Evolutionary conservation across 2,329 filamentous ascomycete genomes (phyloP).

Genomic region (Colletotrichum lini): DNA sequence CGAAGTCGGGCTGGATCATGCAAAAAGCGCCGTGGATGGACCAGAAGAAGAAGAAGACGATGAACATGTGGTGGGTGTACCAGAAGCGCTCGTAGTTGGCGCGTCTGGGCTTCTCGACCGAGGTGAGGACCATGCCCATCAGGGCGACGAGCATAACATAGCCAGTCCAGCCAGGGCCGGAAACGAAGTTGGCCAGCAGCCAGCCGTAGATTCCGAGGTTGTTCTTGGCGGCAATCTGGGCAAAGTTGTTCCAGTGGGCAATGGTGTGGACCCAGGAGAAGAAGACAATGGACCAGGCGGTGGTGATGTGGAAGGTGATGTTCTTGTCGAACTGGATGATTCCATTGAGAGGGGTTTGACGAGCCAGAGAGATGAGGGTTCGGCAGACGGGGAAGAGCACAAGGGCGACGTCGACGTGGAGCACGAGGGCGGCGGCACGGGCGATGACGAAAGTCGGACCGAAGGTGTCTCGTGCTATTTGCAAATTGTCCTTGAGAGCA

Average conservation of each 20-base stretch:
- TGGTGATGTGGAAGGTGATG: conserved; percentile 88
- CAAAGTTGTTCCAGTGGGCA: conserved; percentile 90
- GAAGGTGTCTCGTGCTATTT: conserved; percentile 76
- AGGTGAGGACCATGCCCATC: conserved; percentile 84
- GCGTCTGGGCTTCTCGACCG: conserved; percentile 81
- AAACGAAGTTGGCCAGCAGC: conserved; percentile 82
- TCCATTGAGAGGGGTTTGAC: conserved; percentile 86
- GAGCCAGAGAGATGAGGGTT: conserved; percentile 84
- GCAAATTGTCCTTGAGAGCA: conserved; percentile 81
- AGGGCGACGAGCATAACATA: conserved; percentile 86
- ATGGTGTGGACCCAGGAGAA: conserved; percentile 90
- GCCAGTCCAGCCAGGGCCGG: conserved; percentile 87
- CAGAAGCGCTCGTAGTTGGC: conserved; percentile 92
- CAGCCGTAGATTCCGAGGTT: conserved; percentile 84
- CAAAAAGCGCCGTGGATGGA: conserved; percentile 91
- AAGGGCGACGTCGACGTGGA: conserved; percentile 86
- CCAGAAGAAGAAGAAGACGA: conserved; percentile 92
- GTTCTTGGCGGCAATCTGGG: conserved; percentile 80
- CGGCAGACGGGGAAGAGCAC: conserved; percentile 87
- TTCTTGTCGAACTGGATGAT: conserved; percentile 93
- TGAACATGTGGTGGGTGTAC: conserved; percentile 91
- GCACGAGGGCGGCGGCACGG: conserved; percentile 79
- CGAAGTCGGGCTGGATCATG: conserved; percentile 89
- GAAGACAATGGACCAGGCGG: conserved; percentile 90
- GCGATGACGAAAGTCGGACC: conserved; percentile 84